Evolutionary conservation across 805 yeast species (phyloP).

Genomic region (Pichia occidentalis): DNA sequence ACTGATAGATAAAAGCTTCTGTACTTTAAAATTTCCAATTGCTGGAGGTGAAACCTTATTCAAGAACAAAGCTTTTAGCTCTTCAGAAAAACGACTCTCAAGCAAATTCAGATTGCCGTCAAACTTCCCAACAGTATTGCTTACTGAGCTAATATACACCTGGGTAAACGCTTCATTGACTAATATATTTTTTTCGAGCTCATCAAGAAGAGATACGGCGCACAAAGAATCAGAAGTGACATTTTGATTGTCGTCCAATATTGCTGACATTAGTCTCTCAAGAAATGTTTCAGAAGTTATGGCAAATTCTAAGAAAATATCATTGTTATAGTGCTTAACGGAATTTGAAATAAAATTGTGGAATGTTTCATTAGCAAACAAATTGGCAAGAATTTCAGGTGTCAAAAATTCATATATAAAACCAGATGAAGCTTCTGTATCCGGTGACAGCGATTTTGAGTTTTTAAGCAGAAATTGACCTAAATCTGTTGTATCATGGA

Average conservation of each 20-base stretch:
- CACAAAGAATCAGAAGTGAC: not conserved
- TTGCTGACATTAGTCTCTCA: constrained; percentile 10
- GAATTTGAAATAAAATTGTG: constrained; percentile 21
- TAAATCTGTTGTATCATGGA: constrained; percentile 13
- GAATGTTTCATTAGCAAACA: constrained; percentile 26
- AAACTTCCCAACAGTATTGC: constrained; percentile 3
- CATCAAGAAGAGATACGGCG: constrained; percentile 14
- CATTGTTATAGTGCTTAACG: constrained; percentile 19
- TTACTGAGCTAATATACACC: constrained; percentile 14
- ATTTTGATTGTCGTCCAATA: not conserved
- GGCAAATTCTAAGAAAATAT: constrained; percentile 17
- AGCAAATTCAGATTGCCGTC: constrained; percentile 10
- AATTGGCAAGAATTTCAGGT: constrained; percentile 27
- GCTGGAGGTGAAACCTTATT: no score
- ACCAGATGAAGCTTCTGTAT: constrained; percentile 1
- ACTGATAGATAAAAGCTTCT: constrained; percentile 15
- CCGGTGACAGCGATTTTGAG: constrained; percentile 11
- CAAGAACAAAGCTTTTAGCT: no score
- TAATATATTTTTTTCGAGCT: constrained; percentile 18
- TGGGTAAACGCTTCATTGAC: constrained; percentile 12
- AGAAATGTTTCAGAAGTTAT: constrained; percentile 15
- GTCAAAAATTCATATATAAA: constrained; percentile 30
- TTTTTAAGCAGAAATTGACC: constrained; percentile 8
- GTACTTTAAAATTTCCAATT: no score
- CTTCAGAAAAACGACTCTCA: no score